Percentiles rank a stretch among this genome's conserved stretches.
Conservation (phyloP, 2,329 filamentous ascomycete species). For the Aspergillus sp. region DNA sequence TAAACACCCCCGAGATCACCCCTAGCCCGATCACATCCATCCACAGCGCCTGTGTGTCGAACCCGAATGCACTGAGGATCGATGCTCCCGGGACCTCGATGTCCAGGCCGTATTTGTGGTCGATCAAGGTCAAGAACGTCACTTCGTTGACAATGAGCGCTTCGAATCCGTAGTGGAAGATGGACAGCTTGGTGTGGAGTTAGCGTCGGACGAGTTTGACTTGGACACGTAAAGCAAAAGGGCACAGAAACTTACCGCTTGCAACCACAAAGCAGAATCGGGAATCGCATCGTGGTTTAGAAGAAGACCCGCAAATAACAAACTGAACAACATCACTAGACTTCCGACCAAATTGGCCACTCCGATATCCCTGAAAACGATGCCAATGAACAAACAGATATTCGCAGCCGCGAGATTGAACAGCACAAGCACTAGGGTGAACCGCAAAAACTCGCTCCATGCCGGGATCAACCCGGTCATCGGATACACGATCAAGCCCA, state of each 20-base stretch:
- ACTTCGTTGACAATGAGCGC: slow-evolving; percentile 96
- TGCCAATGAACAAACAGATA: slow-evolving; percentile 93
- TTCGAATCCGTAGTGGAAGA: slow-evolving; percentile 98
- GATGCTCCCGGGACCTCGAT: slow-evolving; percentile 93
- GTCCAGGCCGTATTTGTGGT: slow-evolving; percentile 91
- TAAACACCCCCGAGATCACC: slow-evolving; percentile 72
- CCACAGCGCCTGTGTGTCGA: slow-evolving; percentile 82
- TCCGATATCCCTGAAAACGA: slow-evolving; percentile 81
- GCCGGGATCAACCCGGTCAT: slow-evolving; percentile 91
- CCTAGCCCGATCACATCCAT: slow-evolving; percentile 71
- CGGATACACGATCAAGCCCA: slow-evolving; percentile 92
- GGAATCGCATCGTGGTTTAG: slow-evolving; percentile 94
- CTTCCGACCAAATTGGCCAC: slow-evolving; percentile 92
- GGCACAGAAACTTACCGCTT: slow-evolving; percentile 51
- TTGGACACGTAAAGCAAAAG: background rate
- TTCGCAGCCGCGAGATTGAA: slow-evolving; percentile 93
- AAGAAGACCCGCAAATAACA: slow-evolving; percentile 87
- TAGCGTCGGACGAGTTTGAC: slow-evolving; percentile 13
- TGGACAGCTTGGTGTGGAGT: slow-evolving; percentile 56
- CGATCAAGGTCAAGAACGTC: slow-evolving; percentile 75
- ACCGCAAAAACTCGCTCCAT: slow-evolving; percentile 76
- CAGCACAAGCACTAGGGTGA: slow-evolving; percentile 81
- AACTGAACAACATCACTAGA: slow-evolving; percentile 92
- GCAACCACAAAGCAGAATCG: slow-evolving; percentile 74
- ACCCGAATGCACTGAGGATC: slow-evolving; percentile 90